Evolutionary conservation across 2,329 filamentous ascomycete species (phyloP), one percentile per base, ranked within the genome.

Genomic region (Colletotrichum chlorophyti): DNA sequence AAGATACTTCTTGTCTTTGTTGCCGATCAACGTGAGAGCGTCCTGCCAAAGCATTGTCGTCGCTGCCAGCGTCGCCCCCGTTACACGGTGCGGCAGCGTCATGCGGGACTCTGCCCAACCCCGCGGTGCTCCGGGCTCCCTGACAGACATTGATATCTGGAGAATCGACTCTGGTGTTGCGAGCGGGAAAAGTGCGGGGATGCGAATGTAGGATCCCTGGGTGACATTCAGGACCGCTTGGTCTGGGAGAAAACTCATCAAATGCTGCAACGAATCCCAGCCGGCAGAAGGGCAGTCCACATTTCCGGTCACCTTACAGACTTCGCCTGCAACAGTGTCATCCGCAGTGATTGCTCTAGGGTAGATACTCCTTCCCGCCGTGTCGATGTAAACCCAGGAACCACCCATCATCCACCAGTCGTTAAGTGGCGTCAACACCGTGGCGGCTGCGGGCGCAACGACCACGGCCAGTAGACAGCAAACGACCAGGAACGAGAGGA

Each of bases 361-460:
- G 11, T 26, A 53, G 8, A 45, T 27, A 10, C 19, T 15, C 1
- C 23, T 14, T 3, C 15, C 11, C 1, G 21, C 17, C 5, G 15
- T 23, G 4, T 43, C 12, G 12, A 53, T 21, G 5, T 23, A 53
- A 10, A 24, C 27, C 49, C 29, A 27, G 8, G 49, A 34, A 6
- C 40, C 49, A 21, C 49, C 49, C 15, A 52, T 34, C 9, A 15
- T 45, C 29, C 23, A 45, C 40, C 49, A 53, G 31, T 53, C 31
- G n/a, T 43, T 23, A 6, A 29, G 23, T 7, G 49, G 38, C 5
- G 26, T 26, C 4, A 45, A 15, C 1, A 53, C 31, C 8, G 49
- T 37, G 9, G 49, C 49, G 4, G 31, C 15, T 8, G 38, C 38
- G 5, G 49, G 49, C 6, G 49, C 27, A 11, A 38, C 29, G 6